Base-by-base conservation (phyloP, 371 early-diverging fungal species). In the Apophysomyces trapeziformis region DNA sequence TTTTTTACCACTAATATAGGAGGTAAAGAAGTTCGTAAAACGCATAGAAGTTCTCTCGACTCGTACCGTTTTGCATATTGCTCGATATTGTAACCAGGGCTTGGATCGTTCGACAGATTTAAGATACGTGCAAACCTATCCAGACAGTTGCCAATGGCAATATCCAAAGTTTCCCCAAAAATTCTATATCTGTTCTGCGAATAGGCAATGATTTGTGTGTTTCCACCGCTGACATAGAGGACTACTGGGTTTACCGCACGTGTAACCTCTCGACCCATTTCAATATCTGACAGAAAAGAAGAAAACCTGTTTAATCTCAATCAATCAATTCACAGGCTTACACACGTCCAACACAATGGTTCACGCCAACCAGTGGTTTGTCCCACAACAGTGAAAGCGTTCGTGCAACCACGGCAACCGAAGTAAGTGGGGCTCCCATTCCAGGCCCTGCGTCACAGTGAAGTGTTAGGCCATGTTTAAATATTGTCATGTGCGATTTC, bases 181-280 rank as follows among this genome's bases (percentile, higher is more conserved):
- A 99, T 99, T 41, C 95, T 88, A 77, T 99, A 99, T 59, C 94
- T 76, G 56, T 93, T 85, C 63, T 96, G 92, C 18, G 96, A 89
- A 75, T 99, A 99, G 4, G 99, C 97, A 75, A 99, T 99, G 11
- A 99, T 97, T 80, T 99, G 99, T 0, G 99, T 99, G 77, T 99
- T 99, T 41, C 99, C 99, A n/a, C 99, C 99, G 73, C 95, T 95
- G 8, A 98, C 99, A 78, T 99, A 99, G 7, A 99, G 84, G 14
- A 99, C 95, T 7, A 99, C 95, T 0, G 99, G 99, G 73, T 99
- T 96, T 4, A 87, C 67, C 0, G 99, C 99, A 36, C 93, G 92
- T 4, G 99, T 99, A 44, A 99, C 94, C 74, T 97, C 92, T 61
- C 99, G 87, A 9, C 99, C 99, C 99, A 99, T 99, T 80, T 99